Evolutionary conservation across 352 stramenopile genomes (phyloP), one percentile per base, ranked within the genome.

Genomic region (Lagenidium giganteum): DNA sequence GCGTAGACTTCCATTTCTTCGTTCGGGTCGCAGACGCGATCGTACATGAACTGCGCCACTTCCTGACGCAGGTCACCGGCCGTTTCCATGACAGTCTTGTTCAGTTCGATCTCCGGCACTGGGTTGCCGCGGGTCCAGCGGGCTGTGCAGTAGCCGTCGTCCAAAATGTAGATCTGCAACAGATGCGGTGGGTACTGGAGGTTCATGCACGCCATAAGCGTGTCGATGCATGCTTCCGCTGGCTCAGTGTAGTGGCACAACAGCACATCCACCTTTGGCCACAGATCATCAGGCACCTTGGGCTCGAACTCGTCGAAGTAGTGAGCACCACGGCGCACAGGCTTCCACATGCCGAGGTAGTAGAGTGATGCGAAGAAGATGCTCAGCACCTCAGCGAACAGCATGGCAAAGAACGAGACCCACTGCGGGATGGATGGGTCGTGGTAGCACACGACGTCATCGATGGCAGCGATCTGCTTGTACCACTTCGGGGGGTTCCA

Each of bases 41-140:
- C 78, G 47, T 84, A 90, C 78, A 90, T 90, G 61, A 85, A 90
- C 60, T 90, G 78, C 12, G 78, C 78, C 11, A 90, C 69, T 54
- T 90, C 78, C 35, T 90, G 78, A 35, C 78, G 78, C 3, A 90
- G 48, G 35, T 91, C 81, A 34, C 81, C 81, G 28, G 81, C 75
- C 28, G 67, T 87, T 57, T 93, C 81, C 27, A 88, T 59, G 28
- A 90, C 74, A 17, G 67, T 36, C 42, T 60, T 70, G 57, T 62
- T 66, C 11, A 61, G 38, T 46, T 67, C 53, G 27, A 73, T 70
- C 38, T 62, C 41, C 2, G 63, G 63, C 17, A 73, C 52, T 1
- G 35, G 46, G 27, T 68, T 60, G 23, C 63, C 63, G 49, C 70
- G 69, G 38, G 47, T 61, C 51, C 61, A 73, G 52, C 73, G 75